These are phyloP conservation scores for Allantophomopsis lycopodina DNA, from an alignment of 2,329 filamentous ascomycete genomes.

Conservation along the genomic window DNA sequence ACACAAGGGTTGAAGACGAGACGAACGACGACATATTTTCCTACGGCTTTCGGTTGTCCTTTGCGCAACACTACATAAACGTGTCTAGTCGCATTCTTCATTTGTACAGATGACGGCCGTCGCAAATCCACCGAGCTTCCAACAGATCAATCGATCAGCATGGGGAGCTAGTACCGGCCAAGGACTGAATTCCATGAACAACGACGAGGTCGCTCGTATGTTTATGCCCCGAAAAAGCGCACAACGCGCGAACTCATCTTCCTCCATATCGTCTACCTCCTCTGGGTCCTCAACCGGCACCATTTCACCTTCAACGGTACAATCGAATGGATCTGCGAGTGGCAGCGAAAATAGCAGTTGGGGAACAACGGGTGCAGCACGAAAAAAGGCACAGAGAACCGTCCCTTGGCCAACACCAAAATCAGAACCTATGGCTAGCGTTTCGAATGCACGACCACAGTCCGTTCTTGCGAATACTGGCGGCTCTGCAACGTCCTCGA, in stretches of 20 bases:
- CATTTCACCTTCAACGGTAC: conserved; percentile 35
- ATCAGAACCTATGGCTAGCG: conserved; percentile 48
- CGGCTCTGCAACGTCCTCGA: conserved; percentile 42
- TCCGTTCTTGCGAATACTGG: conserved; percentile 44
- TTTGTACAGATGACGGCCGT: conserved; percentile 46
- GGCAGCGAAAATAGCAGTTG: conserved; percentile 12
- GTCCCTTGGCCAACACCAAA: conserved; percentile 54
- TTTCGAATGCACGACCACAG: conserved; percentile 47
- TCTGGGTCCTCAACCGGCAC: conserved; percentile 47
- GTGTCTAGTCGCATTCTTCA: too few species aligned
- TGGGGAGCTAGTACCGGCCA: conserved; percentile 47
- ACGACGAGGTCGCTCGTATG: conserved; percentile 77
- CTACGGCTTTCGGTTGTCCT: too few species aligned
- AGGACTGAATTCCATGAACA: conserved; percentile 57
- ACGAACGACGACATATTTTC: too few species aligned
- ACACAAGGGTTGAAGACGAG: too few species aligned
- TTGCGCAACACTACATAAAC: too few species aligned
- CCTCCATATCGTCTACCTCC: conserved; percentile 59
- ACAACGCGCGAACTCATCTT: conserved; percentile 82
- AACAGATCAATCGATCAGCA: conserved; percentile 49
- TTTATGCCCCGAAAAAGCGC: conserved; percentile 80
- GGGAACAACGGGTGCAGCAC: conserved; percentile 23
- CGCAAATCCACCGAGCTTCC: conserved; percentile 49
- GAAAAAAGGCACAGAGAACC: conserved; percentile 30
- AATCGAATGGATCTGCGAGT: conserved; percentile 39